Percentiles rank a stretch among this genome's conserved stretches.
Conservation (phyloP, 148 eudicot genomes). For the Salicornia ramosissima region DNA sequence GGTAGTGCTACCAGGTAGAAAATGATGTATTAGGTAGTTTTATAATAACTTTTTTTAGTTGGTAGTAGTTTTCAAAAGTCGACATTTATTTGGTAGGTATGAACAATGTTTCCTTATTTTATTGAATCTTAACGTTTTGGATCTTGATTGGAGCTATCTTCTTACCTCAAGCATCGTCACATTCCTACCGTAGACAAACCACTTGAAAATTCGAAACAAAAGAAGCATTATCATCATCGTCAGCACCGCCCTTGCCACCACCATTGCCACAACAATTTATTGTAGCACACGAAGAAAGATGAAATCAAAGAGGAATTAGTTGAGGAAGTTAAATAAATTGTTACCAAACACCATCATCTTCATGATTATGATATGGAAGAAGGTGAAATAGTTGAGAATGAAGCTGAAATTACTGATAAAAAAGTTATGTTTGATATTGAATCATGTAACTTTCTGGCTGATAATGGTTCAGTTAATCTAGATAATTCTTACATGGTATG, state of each 20-base stretch:
- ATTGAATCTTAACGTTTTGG: no score
- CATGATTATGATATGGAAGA: slow-evolving; percentile 84
- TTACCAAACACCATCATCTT: not conserved
- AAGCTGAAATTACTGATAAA: slow-evolving; percentile 15
- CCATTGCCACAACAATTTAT: slow-evolving; percentile 29
- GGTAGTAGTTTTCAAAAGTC: no score
- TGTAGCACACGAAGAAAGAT: slow-evolving; percentile 28
- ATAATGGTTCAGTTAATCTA: slow-evolving; percentile 17
- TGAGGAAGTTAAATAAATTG: slow-evolving; percentile 19
- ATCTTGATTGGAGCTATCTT: no score
- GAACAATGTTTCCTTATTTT: no score
- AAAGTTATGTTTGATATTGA: slow-evolving; percentile 38
- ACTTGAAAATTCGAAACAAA: slow-evolving; percentile 64
- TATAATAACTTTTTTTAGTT: no score
- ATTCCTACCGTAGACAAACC: slow-evolving; percentile 39
- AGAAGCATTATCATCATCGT: slow-evolving; percentile 66
- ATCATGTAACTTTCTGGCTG: slow-evolving; percentile 40
- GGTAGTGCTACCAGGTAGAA: no score
- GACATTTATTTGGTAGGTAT: no score
- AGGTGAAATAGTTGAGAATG: slow-evolving; percentile 88
- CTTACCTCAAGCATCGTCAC: slow-evolving; percentile 68
- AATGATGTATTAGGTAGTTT: no score
- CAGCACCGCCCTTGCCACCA: slow-evolving; percentile 40
- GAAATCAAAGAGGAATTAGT: slow-evolving; percentile 15
- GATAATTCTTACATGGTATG: slow-evolving; percentile 49